These are phyloP conservation scores for Chrysopogon serrulatus DNA, from an alignment of 176 grass and related monocot genomes.

Conservation along the genomic window DNA sequence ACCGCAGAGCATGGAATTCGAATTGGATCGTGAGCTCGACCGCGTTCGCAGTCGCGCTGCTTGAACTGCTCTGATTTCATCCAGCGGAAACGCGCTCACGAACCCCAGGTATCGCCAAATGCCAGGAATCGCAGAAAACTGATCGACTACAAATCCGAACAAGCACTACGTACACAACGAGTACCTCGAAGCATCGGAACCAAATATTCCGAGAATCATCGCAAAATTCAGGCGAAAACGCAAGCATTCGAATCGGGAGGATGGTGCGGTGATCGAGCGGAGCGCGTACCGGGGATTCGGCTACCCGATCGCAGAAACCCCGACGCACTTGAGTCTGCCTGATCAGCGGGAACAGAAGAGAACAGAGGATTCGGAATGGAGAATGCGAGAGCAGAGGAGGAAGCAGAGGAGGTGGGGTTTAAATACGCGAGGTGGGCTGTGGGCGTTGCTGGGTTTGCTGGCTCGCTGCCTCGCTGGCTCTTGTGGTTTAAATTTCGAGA, in stretches of 20 bases:
- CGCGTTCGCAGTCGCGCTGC: background rate
- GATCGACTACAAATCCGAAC: background rate
- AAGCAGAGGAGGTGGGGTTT: background rate
- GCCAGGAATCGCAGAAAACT: background rate
- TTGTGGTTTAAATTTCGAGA: constrained; percentile 22
- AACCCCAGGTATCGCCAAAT: background rate
- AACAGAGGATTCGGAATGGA: background rate
- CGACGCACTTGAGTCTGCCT: background rate
- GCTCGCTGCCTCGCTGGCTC: background rate
- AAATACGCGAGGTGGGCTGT: background rate
- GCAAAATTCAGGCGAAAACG: background rate
- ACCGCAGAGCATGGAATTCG: background rate
- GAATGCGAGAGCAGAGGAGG: background rate
- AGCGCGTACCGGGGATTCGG: background rate
- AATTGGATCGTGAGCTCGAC: background rate
- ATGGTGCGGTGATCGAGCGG: background rate
- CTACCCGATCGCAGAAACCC: background rate
- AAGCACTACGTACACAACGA: background rate
- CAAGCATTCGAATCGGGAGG: background rate
- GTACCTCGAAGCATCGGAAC: background rate
- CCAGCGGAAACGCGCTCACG: background rate
- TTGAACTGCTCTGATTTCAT: background rate
- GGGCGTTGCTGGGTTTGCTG: background rate
- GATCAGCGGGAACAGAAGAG: background rate
- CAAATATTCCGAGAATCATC: background rate